phyloP scores from a whole-genome alignment of 1,139 yeast genomes.

The Nakaseomyces glabratus region DNA sequence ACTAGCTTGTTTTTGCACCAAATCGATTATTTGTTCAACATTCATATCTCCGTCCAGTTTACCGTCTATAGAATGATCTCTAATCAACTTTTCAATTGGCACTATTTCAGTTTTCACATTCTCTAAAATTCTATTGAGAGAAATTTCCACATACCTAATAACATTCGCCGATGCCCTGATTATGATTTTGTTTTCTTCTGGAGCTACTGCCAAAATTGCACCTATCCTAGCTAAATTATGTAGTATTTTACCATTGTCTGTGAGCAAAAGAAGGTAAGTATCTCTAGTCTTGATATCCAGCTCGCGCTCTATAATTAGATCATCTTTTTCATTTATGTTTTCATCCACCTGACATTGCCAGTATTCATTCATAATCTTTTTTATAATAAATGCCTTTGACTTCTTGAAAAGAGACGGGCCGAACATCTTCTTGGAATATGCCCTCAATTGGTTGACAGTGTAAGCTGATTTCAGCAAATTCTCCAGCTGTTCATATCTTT shows the following conservation, averaged over 20 bases:
- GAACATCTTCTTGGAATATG: conserved; percentile 20
- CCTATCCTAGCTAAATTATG: conserved; percentile 27
- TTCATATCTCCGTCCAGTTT: conserved; percentile 9
- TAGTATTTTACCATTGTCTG: conserved; percentile 36
- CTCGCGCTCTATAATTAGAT: conserved; percentile 31
- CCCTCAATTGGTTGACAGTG: conserved; percentile 28
- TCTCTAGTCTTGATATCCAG: conserved; percentile 27
- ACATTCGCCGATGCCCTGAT: conserved; percentile 29
- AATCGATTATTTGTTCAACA: conserved; percentile 13
- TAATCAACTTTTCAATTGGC: conserved; percentile 22
- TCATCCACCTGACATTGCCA: conserved; percentile 34
- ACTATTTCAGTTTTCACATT: conserved; percentile 33
- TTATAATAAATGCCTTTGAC: conserved; percentile 21
- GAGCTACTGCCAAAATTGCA: conserved; percentile 29
- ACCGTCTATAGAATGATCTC: conserved; percentile 14
- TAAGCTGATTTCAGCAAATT: conserved; percentile 24
- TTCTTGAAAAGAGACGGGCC: conserved; percentile 10
- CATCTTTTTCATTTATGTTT: conserved; percentile 21
- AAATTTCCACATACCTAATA: conserved; percentile 32
- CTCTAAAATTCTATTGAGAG: conserved; percentile 33
- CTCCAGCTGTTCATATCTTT: conserved; percentile 25
- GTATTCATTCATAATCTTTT: conserved; percentile 31
- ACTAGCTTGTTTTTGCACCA: conserved; percentile 21
- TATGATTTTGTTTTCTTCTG: conserved; percentile 29
- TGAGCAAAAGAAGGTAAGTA: conserved; percentile 27